These are phyloP conservation scores for Fusarium verrucosum DNA, from an alignment of 2,329 filamentous ascomycete genomes.

Conservation along the genomic window DNA sequence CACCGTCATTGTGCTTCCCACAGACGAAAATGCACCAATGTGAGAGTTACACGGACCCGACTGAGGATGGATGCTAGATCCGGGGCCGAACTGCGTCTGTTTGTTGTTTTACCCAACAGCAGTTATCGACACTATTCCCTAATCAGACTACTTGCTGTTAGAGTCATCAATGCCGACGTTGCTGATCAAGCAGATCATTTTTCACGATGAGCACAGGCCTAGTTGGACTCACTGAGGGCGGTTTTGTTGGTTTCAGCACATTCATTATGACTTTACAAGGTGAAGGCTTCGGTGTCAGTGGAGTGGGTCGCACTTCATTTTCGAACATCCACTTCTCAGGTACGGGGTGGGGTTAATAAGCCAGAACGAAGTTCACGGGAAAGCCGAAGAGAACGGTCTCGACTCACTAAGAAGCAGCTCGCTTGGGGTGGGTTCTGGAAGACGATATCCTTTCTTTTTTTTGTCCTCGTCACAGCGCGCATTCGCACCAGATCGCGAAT, in stretches of 20 bases:
- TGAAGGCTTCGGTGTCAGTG: neutral
- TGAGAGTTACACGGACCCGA: slow-evolving; percentile 26
- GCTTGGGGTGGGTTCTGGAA: slow-evolving; percentile 24
- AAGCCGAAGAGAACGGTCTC: slow-evolving; percentile 45
- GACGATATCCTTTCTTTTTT: slow-evolving; percentile 5
- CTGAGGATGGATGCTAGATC: neutral
- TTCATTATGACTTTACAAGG: neutral
- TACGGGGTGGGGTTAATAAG: slow-evolving; percentile 39
- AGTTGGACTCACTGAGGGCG: neutral
- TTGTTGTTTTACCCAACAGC: neutral
- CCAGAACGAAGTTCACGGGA: slow-evolving; percentile 40
- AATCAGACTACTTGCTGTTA: neutral
- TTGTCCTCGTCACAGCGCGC: neutral
- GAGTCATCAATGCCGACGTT: neutral
- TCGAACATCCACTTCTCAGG: slow-evolving; percentile 41
- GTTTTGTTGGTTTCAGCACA: neutral
- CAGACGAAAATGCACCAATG: slow-evolving; percentile 30
- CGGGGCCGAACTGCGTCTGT: neutral
- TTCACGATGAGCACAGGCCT: neutral
- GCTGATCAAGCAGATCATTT: neutral
- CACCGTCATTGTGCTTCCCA: slow-evolving; percentile 29
- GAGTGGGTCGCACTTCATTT: slow-evolving; percentile 13
- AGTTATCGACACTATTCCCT: neutral
- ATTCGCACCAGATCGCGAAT: neutral
- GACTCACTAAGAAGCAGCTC: slow-evolving; percentile 30